Conservation (phyloP, 305 asterid species). For the Solanum hybrid region DNA sequence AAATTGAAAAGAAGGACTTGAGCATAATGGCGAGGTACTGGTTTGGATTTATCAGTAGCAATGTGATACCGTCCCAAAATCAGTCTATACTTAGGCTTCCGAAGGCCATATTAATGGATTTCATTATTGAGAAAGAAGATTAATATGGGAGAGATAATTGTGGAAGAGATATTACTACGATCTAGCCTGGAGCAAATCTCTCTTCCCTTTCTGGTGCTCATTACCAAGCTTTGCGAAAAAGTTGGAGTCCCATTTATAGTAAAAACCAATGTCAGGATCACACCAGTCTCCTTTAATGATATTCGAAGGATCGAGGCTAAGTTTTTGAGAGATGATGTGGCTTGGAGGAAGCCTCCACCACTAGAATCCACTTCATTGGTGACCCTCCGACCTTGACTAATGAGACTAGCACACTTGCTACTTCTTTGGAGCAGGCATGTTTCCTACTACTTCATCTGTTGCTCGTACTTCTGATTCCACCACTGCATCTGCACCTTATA, state of each 20-base stretch:
- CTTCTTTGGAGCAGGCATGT: not conserved
- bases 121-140: not conserved
- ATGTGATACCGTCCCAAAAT: not conserved
- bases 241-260: not conserved
- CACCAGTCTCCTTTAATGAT: not conserved
- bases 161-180: not conserved
- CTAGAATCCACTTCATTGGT: not conserved
- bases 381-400: not conserved
- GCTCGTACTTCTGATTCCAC: not conserved
- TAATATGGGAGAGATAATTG: not conserved
- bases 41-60: not conserved
- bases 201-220: not conserved
- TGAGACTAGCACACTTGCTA: too few relatives aligned
- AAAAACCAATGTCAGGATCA: not conserved
- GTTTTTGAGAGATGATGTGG: not conserved
- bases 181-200: not conserved
- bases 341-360: not conserved
- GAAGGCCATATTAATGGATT: not conserved
- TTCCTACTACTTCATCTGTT: not conserved
- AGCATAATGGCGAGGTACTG: not conserved
- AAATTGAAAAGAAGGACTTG: not conserved
- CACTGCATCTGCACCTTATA: not conserved
- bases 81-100: not conserved
- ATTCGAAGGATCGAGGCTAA: not conserved
- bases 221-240: not conserved